Conservation (phyloP, 129 eudicot genomes). For the Escallonia herrerae region DNA sequence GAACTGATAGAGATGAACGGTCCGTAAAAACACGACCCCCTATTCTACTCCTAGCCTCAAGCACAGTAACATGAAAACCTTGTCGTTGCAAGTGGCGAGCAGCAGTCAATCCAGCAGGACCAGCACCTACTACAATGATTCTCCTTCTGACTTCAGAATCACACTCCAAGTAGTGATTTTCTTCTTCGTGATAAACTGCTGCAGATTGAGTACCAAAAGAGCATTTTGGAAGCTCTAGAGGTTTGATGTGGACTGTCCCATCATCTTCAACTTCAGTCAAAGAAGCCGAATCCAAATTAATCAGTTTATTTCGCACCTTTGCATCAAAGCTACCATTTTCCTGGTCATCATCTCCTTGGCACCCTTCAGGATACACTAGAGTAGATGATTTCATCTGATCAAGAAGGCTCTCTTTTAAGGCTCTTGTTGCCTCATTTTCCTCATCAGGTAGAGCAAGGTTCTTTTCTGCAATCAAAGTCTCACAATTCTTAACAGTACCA, state of each 20-base stretch:
- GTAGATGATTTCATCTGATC: conserved; percentile 19
- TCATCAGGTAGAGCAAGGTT: conserved; percentile 14
- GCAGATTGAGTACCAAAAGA: conserved; percentile 6
- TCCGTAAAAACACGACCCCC: conserved; percentile 99
- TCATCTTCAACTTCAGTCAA: conserved; percentile 17
- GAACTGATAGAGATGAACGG: conserved; percentile 84
- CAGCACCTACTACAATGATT: conserved; percentile 84
- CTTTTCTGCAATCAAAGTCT: conserved; percentile 15
- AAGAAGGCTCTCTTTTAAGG: conserved; percentile 1
- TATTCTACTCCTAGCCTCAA: conserved; percentile 89
- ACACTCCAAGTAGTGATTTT: conserved; percentile 20
- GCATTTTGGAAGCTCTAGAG: conserved; percentile 8
- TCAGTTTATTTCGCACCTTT: neutral
- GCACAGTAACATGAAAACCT: conserved; percentile 73
- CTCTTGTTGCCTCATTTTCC: conserved; percentile 15
- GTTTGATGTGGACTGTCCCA: conserved; percentile 11
- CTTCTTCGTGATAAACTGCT: conserved; percentile 14
- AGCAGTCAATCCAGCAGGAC: conserved; percentile 96
- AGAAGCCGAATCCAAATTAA: conserved; percentile 19
- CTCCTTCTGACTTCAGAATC: conserved; percentile 39
- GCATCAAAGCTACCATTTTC: conserved; percentile 19
- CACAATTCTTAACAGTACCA: conserved; percentile 37
- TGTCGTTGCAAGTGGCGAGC: conserved; percentile 95
- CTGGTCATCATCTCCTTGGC: conserved; percentile 15
- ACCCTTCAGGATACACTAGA: conserved; percentile 14